phyloP scores from a whole-genome alignment of 176 grass and related monocot genomes.

The Tillandsia leiboldiana region DNA sequence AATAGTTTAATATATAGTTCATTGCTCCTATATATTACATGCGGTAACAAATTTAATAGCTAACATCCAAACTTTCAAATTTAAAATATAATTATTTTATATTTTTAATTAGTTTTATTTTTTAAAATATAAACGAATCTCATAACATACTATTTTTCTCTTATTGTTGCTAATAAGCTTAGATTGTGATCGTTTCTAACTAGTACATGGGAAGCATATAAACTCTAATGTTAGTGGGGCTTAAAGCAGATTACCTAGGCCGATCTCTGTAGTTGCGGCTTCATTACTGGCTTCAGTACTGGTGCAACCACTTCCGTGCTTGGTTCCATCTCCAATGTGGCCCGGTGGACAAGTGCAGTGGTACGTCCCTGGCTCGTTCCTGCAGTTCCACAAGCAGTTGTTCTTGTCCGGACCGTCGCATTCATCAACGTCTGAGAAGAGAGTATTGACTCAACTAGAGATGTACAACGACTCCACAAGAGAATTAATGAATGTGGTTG shows the following conservation, averaged over 20 bases:
- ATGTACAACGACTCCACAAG: not conserved
- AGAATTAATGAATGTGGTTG: not conserved
- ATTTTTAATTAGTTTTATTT: no score
- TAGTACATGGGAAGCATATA: not conserved
- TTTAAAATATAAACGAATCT: no score
- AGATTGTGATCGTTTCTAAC: not conserved
- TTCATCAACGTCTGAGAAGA: slow-evolving; percentile 12
- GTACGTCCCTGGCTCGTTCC: not conserved
- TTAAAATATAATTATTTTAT: no score
- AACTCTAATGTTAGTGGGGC: not conserved
- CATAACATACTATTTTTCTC: no score
- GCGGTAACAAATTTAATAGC: no score
- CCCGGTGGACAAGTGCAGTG: not conserved
- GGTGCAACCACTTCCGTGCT: not conserved
- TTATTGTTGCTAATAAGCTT: not conserved
- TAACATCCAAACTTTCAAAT: no score
- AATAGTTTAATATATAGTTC: no score
- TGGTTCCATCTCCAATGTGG: not conserved
- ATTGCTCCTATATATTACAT: fast-evolving
- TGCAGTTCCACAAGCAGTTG: slow-evolving; percentile 1
- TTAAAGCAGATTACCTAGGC: not conserved
- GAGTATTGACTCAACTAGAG: not conserved
- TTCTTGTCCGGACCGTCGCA: slow-evolving; percentile 11
- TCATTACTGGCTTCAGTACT: not conserved
- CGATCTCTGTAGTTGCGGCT: no score